Conservation (phyloP, 495 filamentous ascomycete species). For the Cenococcum geophilum region DNA sequence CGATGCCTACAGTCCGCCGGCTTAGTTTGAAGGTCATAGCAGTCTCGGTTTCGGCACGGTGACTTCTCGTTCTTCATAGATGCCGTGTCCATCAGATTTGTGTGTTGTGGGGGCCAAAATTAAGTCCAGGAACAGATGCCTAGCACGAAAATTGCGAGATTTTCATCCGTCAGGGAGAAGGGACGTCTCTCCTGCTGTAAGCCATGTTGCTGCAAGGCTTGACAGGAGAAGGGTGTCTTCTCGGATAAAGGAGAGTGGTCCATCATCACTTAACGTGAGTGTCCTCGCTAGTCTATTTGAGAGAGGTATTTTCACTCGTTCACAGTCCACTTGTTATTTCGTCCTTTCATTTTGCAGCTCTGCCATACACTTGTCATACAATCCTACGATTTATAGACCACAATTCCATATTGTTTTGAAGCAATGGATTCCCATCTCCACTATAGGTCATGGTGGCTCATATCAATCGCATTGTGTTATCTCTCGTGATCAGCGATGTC, state of each 20-base stretch:
- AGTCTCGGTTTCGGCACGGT: too few relatives aligned
- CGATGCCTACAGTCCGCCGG: too few relatives aligned
- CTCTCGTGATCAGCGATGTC: background rate
- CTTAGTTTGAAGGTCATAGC: too few relatives aligned
- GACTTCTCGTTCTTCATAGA: too few relatives aligned
- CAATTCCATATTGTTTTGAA: background rate
- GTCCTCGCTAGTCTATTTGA: background rate
- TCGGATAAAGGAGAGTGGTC: background rate
- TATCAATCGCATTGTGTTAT: background rate
- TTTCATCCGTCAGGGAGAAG: too few relatives aligned
- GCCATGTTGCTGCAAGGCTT: too few relatives aligned
- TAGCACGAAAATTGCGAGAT: too few relatives aligned
- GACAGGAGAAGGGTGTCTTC: too few relatives aligned
- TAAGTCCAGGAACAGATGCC: too few relatives aligned
- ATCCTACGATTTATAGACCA: background rate
- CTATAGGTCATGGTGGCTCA: background rate
- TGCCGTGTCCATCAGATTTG: too few relatives aligned
- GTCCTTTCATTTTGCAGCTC: background rate
- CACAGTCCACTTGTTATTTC: background rate
- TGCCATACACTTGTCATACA: background rate
- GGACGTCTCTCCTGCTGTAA: too few relatives aligned
- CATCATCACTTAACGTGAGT: background rate
- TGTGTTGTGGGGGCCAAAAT: too few relatives aligned
- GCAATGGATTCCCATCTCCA: background rate
- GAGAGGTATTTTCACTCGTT: background rate